A percentile compares a stretch with the other conserved stretches of the same genome.
Conservation (phyloP, 257 asterid species). For the Przewalskia tangutica region DNA sequence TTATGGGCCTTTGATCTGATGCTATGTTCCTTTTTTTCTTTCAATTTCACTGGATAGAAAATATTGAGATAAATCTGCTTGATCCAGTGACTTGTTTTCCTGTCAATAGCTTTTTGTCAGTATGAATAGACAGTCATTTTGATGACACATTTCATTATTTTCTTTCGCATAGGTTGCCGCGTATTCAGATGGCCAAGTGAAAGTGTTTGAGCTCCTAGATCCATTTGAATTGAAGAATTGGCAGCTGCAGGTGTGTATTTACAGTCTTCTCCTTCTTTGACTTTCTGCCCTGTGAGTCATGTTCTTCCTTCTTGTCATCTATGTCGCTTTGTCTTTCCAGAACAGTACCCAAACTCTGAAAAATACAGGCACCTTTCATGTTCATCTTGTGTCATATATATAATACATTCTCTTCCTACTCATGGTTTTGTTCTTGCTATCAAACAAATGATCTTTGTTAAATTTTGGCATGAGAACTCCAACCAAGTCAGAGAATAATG, state of each 20-base stretch:
- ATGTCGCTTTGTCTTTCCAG: background rate
- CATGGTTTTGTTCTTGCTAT: background rate
- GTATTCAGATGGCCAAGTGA: constrained; percentile 72
- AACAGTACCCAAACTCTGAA: background rate
- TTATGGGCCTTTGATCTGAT: background rate
- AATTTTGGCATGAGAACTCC: background rate
- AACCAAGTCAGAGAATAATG: background rate
- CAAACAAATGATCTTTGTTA: too few species aligned
- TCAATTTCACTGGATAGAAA: background rate
- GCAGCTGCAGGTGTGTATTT: constrained; percentile 80
- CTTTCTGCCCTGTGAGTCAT: background rate
- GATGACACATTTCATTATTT: background rate
- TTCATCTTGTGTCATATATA: background rate
- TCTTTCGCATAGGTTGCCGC: constrained; percentile 55
- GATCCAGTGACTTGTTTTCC: background rate
- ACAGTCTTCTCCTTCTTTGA: background rate
- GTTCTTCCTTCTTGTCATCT: background rate
- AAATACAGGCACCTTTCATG: background rate
- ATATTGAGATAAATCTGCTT: background rate
- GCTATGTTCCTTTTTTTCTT: too few species aligned
- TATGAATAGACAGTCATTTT: background rate
- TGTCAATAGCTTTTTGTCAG: background rate
- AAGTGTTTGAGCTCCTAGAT: constrained; percentile 69
- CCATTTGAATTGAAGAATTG: constrained; percentile 78
- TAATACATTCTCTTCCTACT: background rate